Percentiles rank a stretch among this genome's conserved stretches.
Conservation (phyloP, 208 protist genomes). For the Endotrypanum monterogeii region DNA sequence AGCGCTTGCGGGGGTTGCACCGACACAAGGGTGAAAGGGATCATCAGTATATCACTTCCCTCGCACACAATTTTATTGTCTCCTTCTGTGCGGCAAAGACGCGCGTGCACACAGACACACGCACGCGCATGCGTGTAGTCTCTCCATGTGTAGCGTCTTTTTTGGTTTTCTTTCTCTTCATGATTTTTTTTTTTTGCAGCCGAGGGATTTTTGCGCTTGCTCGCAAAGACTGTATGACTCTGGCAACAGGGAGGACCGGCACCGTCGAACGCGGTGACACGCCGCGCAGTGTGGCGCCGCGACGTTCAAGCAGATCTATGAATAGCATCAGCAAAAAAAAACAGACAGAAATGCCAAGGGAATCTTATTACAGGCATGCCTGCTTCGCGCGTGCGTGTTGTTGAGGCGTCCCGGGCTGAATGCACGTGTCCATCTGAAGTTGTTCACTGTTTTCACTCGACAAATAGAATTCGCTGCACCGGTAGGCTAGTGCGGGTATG, state of each 20-base stretch:
- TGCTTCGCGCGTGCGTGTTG: not conserved
- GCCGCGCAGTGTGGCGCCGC: not conserved
- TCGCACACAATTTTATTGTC: not conserved
- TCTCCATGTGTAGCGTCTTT: not conserved
- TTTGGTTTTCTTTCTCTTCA: too few relatives aligned
- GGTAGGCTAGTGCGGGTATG: not conserved
- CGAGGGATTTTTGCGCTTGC: not conserved
- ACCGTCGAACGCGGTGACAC: not conserved
- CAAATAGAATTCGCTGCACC: too few relatives aligned
- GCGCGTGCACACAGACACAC: not conserved
- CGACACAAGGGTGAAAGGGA: not conserved
- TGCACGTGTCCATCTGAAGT: not conserved
- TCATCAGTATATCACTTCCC: not conserved
- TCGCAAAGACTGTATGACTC: not conserved
- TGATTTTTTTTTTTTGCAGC: not conserved
- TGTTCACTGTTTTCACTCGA: not conserved
- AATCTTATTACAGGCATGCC: not conserved
- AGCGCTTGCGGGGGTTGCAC: not conserved
- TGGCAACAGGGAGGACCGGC: not conserved
- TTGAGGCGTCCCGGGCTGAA: not conserved
- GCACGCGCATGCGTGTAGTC: not conserved
- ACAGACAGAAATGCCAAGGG: not conserved
- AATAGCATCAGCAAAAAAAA: not conserved
- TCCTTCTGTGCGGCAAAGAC: not conserved
- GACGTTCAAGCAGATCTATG: not conserved